Evolutionary conservation across 225 moss, liverwort and hornwort genomes (phyloP).

Genomic region (Pleurozium schreberi): DNA sequence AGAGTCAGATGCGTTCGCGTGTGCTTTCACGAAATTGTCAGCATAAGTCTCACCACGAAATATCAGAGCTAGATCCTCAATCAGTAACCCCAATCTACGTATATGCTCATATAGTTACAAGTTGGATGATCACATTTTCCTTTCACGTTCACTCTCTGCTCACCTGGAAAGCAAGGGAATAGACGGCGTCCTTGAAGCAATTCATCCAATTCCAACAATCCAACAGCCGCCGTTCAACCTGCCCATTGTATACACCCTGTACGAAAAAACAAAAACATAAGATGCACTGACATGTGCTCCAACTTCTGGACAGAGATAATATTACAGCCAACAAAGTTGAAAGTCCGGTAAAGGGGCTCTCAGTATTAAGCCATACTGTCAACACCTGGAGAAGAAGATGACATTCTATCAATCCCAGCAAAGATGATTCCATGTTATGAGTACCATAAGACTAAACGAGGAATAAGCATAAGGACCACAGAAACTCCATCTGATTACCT

Average conservation of each 20-base stretch:
- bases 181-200: constrained; percentile 86
- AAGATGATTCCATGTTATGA: not conserved
- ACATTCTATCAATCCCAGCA: not conserved
- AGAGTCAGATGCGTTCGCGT: not conserved
- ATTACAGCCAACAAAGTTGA: not conserved
- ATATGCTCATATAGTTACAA: not conserved
- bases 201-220: constrained; percentile 92
- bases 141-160: not conserved
- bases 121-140: not conserved
- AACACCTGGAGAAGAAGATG: not conserved
- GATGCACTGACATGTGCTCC: not conserved
- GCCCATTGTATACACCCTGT: constrained; percentile 74
- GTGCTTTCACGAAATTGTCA: not conserved
- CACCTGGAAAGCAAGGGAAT: constrained; percentile 83
- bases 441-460: not conserved
- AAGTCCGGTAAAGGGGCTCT: not conserved
- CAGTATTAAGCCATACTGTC: not conserved
- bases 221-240: constrained; percentile 64
- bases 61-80: not conserved
- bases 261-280: not conserved
- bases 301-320: not conserved
- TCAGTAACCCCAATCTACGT: not conserved
- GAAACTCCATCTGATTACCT: constrained; percentile 28
- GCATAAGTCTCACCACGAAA: not conserved
- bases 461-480: not conserved